A percentile compares a stretch with the other conserved stretches of the same genome.
Conservation (phyloP, 768 basidiomycete genomes). For the Suillus paluster region DNA sequence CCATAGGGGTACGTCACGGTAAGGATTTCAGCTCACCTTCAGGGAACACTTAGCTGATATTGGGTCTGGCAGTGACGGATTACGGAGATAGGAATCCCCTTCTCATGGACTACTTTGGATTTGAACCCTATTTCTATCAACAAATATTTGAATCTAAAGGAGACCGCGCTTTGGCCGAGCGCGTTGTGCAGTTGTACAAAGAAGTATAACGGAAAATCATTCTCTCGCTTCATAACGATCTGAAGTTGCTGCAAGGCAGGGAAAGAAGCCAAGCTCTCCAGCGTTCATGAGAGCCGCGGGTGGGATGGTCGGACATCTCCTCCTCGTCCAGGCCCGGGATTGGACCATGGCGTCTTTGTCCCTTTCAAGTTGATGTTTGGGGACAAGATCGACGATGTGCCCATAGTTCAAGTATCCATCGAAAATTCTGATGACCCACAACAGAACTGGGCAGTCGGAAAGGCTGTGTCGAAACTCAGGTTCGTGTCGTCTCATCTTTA, state of each 20-base stretch:
- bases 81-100: conserved; percentile 79
- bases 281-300: conserved; percentile 59
- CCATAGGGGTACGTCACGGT: conserved; percentile 60
- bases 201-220: conserved; percentile 39
- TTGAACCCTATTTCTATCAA: conserved; percentile 59
- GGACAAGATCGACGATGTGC: conserved; percentile 60
- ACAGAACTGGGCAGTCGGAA: conserved; percentile 67
- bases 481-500: conserved; percentile 27
- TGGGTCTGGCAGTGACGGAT: conserved; percentile 59
- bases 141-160: conserved; percentile 73
- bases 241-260: conserved; percentile 47
- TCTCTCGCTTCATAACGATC: neutral
- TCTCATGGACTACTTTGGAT: conserved; percentile 76
- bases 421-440: conserved; percentile 62
- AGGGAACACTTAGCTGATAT: neutral
- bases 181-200: conserved; percentile 63
- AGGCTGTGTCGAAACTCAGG: conserved; percentile 63
- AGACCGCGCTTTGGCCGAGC: conserved; percentile 56
- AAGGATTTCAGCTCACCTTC: conserved; percentile 16
- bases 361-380: conserved; percentile 84
- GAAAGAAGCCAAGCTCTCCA: conserved; percentile 52
- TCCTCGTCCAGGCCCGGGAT: conserved; percentile 51
- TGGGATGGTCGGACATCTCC: conserved; percentile 65
- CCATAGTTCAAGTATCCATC: conserved; percentile 74
- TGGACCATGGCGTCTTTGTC: conserved; percentile 83